Percentiles rank a stretch among this genome's conserved stretches.
phyloP scores from a whole-genome alignment of 805 yeast genomes.

The Alloascoidea africana region DNA sequence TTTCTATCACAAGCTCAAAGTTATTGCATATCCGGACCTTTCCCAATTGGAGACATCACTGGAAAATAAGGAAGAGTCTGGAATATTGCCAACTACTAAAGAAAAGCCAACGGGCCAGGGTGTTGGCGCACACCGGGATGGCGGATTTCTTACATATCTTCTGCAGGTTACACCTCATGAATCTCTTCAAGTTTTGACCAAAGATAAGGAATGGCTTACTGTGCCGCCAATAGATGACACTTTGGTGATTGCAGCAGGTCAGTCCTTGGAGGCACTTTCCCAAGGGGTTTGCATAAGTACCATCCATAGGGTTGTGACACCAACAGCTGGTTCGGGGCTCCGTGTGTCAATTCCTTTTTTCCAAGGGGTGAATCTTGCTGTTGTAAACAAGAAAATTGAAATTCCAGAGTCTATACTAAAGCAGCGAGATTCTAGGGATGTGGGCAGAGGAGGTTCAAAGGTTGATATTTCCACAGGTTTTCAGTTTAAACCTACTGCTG shows the following conservation, averaged over 20 bases:
- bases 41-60: conserved; percentile 11
- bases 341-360: conserved; percentile 29
- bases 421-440: conserved; percentile 8
- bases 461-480: conserved; percentile 14
- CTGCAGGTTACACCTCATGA: conserved; percentile 40
- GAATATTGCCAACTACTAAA: conserved; percentile 3
- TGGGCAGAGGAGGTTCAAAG: neutral
- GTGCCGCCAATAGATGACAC: conserved; percentile 33
- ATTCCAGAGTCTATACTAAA: neutral
- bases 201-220: conserved; percentile 40
- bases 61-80: conserved; percentile 9
- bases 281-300: conserved; percentile 46
- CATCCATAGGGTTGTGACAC: conserved; percentile 36
- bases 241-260: conserved; percentile 44
- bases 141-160: conserved; percentile 44
- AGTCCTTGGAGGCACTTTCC: conserved; percentile 44
- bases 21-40: conserved; percentile 40
- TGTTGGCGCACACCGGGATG: conserved; percentile 54
- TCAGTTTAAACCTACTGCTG: neutral
- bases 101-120: conserved; percentile 23
- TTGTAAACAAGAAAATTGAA: conserved; percentile 9
- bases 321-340: conserved; percentile 19
- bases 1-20: conserved; percentile 26
- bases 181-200: conserved; percentile 34
- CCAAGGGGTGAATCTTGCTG: conserved; percentile 19